These are phyloP conservation scores for Rhizopogon salebrosus DNA, from an alignment of 768 basidiomycete genomes.

Conservation along the genomic window DNA sequence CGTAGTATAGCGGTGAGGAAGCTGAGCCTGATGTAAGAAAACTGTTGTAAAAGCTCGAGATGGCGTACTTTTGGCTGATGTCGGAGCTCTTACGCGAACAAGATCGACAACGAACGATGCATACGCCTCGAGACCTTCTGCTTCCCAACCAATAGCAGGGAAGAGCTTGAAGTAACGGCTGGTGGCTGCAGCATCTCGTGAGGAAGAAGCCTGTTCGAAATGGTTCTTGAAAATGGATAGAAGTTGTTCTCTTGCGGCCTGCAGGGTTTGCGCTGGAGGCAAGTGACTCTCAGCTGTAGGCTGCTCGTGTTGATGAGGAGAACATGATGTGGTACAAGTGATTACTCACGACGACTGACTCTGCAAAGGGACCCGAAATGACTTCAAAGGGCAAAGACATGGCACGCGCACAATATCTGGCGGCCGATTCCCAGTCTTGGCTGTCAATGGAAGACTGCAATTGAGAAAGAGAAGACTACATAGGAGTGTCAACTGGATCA, in stretches of 20 bases:
- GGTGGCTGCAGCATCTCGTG: constrained; percentile 79
- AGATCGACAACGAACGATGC: constrained; percentile 90
- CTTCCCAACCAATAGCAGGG: constrained; percentile 91
- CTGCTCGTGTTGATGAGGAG: constrained; percentile 35
- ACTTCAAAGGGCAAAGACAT: constrained; percentile 81
- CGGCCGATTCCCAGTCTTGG: constrained; percentile 94
- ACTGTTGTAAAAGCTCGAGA: not conserved
- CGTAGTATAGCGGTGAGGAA: constrained; percentile 88
- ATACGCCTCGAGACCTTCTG: constrained; percentile 87
- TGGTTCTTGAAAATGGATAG: constrained; percentile 72
- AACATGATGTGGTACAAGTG: not conserved
- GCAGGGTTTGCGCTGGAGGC: constrained; percentile 80
- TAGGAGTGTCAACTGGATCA: constrained; percentile 17
- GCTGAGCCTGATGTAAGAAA: constrained; percentile 39
- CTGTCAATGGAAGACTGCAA: constrained; percentile 60
- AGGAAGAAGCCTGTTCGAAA: constrained; percentile 77
- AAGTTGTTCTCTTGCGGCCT: constrained; percentile 67
- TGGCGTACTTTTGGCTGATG: constrained; percentile 72
- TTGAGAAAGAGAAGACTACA: constrained; percentile 59
- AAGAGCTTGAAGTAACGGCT: constrained; percentile 97
- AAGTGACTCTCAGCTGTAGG: constrained; percentile 86
- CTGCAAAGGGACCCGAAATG: constrained; percentile 80
- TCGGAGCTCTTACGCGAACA: constrained; percentile 71
- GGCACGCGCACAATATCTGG: constrained; percentile 84
- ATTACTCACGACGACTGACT: constrained; percentile 73